Evolutionary conservation across 768 basidiomycete species (phyloP), one percentile per base, ranked within the genome.

Genomic region (Tremella fuciformis): DNA sequence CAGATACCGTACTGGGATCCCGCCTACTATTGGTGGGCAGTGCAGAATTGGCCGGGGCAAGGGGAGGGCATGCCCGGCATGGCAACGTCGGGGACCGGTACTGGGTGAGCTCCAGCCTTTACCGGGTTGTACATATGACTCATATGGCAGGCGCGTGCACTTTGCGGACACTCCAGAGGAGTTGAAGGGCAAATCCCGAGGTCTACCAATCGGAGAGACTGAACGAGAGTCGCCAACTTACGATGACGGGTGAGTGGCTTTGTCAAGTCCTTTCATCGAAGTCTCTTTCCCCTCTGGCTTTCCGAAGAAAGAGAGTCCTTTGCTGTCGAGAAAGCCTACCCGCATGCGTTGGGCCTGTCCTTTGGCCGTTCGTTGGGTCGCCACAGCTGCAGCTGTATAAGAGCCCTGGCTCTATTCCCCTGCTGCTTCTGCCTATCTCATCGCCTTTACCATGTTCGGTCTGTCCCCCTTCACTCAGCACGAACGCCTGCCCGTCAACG

Each of bases 61-160:
- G 42, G 22, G 16, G 42, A 46, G 6, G 15, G 22, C 8, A 22
- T 46, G 42, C 22, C 42, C 8, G 42, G 22, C 4, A 15, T 46
- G 42, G n/a, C n/a, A n/a, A n/a, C n/a, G n/a, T n/a, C n/a, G n/a
- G 48, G 24, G 13, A 13, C 24, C 3, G 8, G 3, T 11, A 42
- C 19, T 22, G 55, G 44, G 55, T 58, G 56, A 58, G 50, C 39
- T 22, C 40, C 44, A 48, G 8, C 50, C 13, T 34, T 11, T 34
- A 4, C 29, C 29, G 4, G 6, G 11, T 34, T 11, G 11, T 4
- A 34, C 29, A 34, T 6, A 4, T 21, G 40, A 2, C 40, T 22
- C 8, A 51, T 42, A 46, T 29, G 49, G 42, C 46, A 55, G 29
- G 21, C 54, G 52, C 11, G 62, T 63, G 7, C 62, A 63, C 19